These are phyloP conservation scores for Cylindrotheca fusiformis DNA, from an alignment of 108 stramenopile species.

Conservation along the genomic window DNA sequence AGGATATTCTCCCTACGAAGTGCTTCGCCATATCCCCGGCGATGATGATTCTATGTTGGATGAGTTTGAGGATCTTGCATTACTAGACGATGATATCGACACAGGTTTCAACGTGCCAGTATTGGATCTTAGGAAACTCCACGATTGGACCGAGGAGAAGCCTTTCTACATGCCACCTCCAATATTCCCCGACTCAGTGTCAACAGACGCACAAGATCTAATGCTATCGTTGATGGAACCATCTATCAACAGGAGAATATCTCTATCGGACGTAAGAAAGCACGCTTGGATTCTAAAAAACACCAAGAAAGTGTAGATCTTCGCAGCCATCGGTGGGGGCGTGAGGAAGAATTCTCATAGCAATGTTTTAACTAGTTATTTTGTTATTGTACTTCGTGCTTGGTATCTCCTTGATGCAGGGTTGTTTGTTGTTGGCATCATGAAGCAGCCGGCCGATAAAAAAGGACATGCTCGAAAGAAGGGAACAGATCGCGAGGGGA, in stretches of 20 bases:
- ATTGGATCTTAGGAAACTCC: constrained; percentile 18
- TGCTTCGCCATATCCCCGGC: not conserved
- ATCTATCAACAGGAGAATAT: constrained; percentile 6
- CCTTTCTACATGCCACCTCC: constrained; percentile 19
- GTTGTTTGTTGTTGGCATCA: no score
- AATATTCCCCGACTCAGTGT: constrained; percentile 16
- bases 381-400: no score
- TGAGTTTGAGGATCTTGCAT: not conserved
- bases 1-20: constrained; percentile 30
- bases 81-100: not conserved
- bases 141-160: constrained; percentile 7
- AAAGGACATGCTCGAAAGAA: no score
- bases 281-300: no score
- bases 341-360: no score
- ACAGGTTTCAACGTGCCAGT: not conserved
- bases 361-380: no score
- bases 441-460: no score
- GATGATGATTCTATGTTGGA: not conserved
- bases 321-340: no score
- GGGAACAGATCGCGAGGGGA: no score
- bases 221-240: constrained; percentile 19
- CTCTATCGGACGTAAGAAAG: constrained; percentile 10
- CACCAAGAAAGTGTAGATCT: no score
- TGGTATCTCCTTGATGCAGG: no score
- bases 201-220: constrained; percentile 22